Evolutionary conservation across 441 rosid species (phyloP), one percentile per base, ranked within the genome.

Genomic region (Melastoma candidum): DNA sequence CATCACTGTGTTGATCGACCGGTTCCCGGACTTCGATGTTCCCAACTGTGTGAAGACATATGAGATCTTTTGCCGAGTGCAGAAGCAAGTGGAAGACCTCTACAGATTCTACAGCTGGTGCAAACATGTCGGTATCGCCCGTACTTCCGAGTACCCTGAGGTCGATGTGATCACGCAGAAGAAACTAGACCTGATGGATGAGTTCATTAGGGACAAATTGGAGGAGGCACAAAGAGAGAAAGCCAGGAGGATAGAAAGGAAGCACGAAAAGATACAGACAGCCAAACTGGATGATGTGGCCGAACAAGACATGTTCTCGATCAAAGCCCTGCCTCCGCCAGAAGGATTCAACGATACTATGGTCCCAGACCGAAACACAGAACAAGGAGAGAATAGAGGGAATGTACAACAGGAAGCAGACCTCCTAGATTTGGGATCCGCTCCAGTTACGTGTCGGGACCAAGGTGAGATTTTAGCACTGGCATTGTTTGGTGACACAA

Each of bases 121-220:
- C 75, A 92, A 79, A 71, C 66, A 60, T 13, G 67, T 71, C 3
- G 87, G 92, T 46, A 68, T 92, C 26, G 87, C 82, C 4, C 81
- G 86, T 10, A 70, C 92, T 12, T 82, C 92, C 0, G 95, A 84
- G 61, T 88, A 82, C 56, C 97, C 97, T 0, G 92, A 88, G 61
- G 59, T 88, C 1, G 97, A 92, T 61, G 78, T 61, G 61, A 79
- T 92, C 32, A 77, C 95, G 6, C 84, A 68, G 32, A 85, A 83
- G 70, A 92, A 84, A 66, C 87, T 92, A 22, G 81, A 84, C 10
- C 71, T 88, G 17, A 82, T 92, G 87, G 92, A 88, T 47, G 97
- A 92, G 50, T 76, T 82, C 60, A 78, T 92, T 41, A 73, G 78
- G 32, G 94, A 92, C 54, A 88, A 81, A 60, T 63, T 84, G 7